Evolutionary conservation across 257 asterid species (phyloP).

Genomic region (Capsicum pubescens): DNA sequence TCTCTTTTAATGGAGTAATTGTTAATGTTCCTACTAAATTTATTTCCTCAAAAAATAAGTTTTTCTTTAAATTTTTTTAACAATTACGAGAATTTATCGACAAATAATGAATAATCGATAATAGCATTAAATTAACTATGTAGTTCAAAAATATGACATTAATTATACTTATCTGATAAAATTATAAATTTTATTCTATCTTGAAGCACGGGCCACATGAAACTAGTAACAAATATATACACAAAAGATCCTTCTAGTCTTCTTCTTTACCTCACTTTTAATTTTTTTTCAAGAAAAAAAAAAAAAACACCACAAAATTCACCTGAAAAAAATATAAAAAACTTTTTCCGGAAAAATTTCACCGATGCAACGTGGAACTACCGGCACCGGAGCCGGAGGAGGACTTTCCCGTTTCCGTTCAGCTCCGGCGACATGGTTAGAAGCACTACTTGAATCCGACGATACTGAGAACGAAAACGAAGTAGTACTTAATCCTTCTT

Average conservation of each 20-base stretch:
- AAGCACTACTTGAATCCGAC: conserved; percentile 84
- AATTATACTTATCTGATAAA: too few relatives aligned
- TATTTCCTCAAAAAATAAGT: too few relatives aligned
- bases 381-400: conserved; percentile 37
- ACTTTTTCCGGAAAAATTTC: background rate
- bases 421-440: conserved; percentile 95
- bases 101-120: too few relatives aligned
- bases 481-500: conserved; percentile 54
- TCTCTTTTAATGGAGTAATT: too few relatives aligned
- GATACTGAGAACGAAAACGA: conserved; percentile 72
- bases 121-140: too few relatives aligned
- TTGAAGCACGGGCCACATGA: background rate
- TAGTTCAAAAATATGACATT: too few relatives aligned
- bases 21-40: too few relatives aligned
- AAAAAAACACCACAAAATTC: background rate
- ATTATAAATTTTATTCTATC: too few relatives aligned
- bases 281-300: too few relatives aligned
- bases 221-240: background rate
- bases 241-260: background rate
- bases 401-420: conserved; percentile 73
- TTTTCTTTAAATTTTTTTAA: too few relatives aligned
- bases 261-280: background rate
- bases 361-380: conserved; percentile 75
- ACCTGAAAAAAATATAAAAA: conserved; percentile 19
- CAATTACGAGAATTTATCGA: too few relatives aligned